Base-by-base conservation (phyloP, 106 monocot species). In the Allium sativum region DNA sequence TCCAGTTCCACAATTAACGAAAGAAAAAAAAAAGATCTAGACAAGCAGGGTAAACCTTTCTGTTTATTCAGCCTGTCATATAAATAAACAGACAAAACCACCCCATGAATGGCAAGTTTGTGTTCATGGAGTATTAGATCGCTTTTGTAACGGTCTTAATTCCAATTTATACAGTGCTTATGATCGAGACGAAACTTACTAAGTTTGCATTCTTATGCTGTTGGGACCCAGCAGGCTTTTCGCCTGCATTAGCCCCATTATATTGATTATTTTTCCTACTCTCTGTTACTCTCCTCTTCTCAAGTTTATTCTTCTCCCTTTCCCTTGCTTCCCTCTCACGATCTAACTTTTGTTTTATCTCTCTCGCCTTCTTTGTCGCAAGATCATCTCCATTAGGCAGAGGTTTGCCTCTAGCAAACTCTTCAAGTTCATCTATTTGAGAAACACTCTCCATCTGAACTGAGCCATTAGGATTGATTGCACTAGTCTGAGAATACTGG, bases 91-190 rank as follows among this genome's bases (percentile, higher is more conserved):
- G 31, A 31, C 31, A 31, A 31, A 31, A 31, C 31, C 8, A 87
- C 84, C 56, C 84, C 82, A 82, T 87, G 90, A 42, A 48, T 91
- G 15, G 87, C 73, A 45, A 82, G 90, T 70, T 68, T 42, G 76
- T 85, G 48, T 82, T 67, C 59, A 96, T 87, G 64, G 91, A 84
- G 0, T 84, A 81, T 21, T 96, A 91, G 79, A 76, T 96, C 90
- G 82, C 80, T 79, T 48, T 85, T 62, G 74, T 70, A 55, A 60
- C 75, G 13, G 70, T 55, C 53, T 70, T 83, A 67, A 70, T 85
- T 76, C 81, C 86, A 53, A 68, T 76, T 62, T 78, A 77, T 52
- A 71, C 42, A 18, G 46, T 50, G 74, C 72, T 56, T 69, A 66
- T 13, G 69, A 73, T 18, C 61, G 76, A 17, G 84, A 76, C 14